A percentile compares a stretch with the other conserved stretches of the same genome.
Conservation (phyloP, 176 grass and related monocot genomes). For the Oryza coarctata region DNA sequence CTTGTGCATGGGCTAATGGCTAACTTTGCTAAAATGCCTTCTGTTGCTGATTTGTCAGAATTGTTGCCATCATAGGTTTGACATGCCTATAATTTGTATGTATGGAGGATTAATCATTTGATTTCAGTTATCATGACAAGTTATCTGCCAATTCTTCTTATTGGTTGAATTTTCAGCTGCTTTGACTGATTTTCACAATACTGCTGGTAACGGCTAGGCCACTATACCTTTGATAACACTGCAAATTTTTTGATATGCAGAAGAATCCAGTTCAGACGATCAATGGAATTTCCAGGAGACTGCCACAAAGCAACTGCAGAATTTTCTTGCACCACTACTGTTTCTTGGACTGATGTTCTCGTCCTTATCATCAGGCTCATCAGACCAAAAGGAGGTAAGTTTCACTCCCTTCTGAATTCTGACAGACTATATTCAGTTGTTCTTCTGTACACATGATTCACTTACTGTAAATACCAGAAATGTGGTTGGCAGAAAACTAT, state of each 20-base stretch:
- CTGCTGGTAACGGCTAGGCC: too few relatives aligned
- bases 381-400: constrained; percentile 83
- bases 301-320: constrained; percentile 62
- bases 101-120: too few relatives aligned
- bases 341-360: constrained; percentile 66
- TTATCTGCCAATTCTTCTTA: too few relatives aligned
- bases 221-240: neutral
- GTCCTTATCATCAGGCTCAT: constrained; percentile 60
- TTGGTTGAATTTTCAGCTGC: too few relatives aligned
- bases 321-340: constrained; percentile 62
- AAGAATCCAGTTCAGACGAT: constrained; percentile 64
- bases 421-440: neutral
- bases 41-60: too few relatives aligned
- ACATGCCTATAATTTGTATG: too few relatives aligned
- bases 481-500: neutral
- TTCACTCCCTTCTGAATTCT: neutral
- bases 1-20: neutral
- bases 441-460: constrained; percentile 7
- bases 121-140: too few relatives aligned
- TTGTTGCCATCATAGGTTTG: too few relatives aligned
- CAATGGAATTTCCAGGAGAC: constrained; percentile 70
- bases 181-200: too few relatives aligned
- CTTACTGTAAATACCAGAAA: neutral
- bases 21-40: too few relatives aligned
- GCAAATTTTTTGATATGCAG: constrained; percentile 28